phyloP scores from a whole-genome alignment of 2,329 filamentous ascomycete species.

The Diaporthe batatas region DNA sequence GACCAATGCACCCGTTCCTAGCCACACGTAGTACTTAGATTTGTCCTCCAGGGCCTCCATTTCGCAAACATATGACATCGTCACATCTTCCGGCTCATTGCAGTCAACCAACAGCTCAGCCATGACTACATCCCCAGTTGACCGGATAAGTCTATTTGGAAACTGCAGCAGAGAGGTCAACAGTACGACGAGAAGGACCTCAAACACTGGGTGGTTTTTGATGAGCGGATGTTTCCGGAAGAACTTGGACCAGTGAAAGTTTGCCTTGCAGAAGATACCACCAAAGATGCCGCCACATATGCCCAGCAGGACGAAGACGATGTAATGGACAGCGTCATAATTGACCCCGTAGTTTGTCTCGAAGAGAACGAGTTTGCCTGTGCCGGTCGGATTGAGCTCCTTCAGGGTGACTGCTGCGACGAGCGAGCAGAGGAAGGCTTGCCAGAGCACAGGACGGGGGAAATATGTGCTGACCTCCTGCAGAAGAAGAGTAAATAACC shows the following conservation, averaged over 20 bases:
- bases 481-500: neutral
- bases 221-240: constrained; percentile 67
- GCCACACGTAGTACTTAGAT: constrained; percentile 60
- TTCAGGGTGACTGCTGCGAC: constrained; percentile 68
- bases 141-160: constrained; percentile 66
- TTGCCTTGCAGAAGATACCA: constrained; percentile 69
- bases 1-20: constrained; percentile 65
- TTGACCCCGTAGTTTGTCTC: constrained; percentile 70
- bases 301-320: constrained; percentile 69
- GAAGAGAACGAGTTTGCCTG: constrained; percentile 71
- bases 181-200: constrained; percentile 66
- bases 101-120: constrained; percentile 70
- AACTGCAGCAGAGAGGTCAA: constrained; percentile 68
- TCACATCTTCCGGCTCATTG: constrained; percentile 43
- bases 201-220: constrained; percentile 67
- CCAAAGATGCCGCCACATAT: constrained; percentile 70
- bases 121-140: constrained; percentile 68
- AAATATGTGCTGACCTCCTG: constrained; percentile 72
- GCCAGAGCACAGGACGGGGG: constrained; percentile 67
- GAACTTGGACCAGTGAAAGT: constrained; percentile 68
- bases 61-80: constrained; percentile 57
- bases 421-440: constrained; percentile 70
- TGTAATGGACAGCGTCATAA: constrained; percentile 68
- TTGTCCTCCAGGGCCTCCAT: constrained; percentile 58
- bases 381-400: constrained; percentile 70